Conservation (phyloP, 2,329 filamentous ascomycete genomes). For the Rasamsonia emersonii region DNA sequence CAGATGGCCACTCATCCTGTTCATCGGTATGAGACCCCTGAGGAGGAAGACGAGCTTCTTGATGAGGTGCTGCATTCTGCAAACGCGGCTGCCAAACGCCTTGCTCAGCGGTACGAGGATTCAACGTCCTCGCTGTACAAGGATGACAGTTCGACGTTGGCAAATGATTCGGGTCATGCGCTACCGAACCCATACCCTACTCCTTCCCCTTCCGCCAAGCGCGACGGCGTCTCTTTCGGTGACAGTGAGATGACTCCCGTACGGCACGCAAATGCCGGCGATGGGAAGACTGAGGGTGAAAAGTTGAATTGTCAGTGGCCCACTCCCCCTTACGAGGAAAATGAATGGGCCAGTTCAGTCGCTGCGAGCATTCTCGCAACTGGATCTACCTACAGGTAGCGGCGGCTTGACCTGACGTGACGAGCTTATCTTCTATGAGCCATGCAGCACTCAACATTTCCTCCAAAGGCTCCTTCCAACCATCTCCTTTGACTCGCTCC, state of each 20-base stretch:
- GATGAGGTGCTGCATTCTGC: constrained; percentile 80
- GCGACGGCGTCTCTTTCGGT: constrained; percentile 67
- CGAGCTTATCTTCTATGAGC: neutral
- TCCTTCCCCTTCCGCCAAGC: constrained; percentile 72
- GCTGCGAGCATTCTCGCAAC: constrained; percentile 73
- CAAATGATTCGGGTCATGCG: constrained; percentile 19
- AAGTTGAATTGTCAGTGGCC: constrained; percentile 67
- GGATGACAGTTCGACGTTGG: constrained; percentile 38
- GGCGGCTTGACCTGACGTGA: neutral
- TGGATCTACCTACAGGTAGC: constrained; percentile 37
- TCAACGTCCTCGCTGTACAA: constrained; percentile 40
- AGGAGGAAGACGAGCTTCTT: constrained; percentile 91
- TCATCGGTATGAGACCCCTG: constrained; percentile 84
- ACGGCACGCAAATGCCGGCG: constrained; percentile 62
- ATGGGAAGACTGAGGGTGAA: constrained; percentile 45
- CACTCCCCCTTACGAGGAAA: constrained; percentile 89
- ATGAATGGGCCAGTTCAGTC: constrained; percentile 79
- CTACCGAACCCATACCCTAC: constrained; percentile 54
- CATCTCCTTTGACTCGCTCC: neutral
- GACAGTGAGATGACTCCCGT: constrained; percentile 41
- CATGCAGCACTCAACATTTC: constrained; percentile 1
- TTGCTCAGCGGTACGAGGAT: constrained; percentile 44
- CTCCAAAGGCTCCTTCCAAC: neutral
- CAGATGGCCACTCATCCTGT: constrained; percentile 61
- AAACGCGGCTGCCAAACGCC: constrained; percentile 61